Evolutionary conservation across 768 basidiomycete species (phyloP), one percentile per base, ranked within the genome.

Genomic region (Collybiopsis confluens): DNA sequence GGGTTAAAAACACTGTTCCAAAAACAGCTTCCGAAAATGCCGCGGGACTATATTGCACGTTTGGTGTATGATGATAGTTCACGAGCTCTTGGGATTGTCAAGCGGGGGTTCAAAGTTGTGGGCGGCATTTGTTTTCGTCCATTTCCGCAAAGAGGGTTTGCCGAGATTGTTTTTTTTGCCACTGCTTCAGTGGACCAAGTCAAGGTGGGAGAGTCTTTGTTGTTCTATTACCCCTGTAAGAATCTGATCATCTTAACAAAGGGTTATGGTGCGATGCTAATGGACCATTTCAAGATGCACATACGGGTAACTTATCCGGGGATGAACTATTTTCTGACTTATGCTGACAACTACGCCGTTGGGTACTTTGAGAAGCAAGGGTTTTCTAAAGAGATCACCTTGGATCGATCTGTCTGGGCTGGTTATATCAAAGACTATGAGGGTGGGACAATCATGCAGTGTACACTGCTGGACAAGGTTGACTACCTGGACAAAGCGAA

Each of bases 351-450:
- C 68, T 99, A 92, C 65, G 97, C 97, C 16, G 94, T 98, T 36
- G 96, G 97, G 2, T 99, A 98, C 70, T 98, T 99, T 77, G 93
- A 93, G 68, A 99, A 98, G 67, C 97, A 98, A 73, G 97, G 97
- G 0, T 99, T 99, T 69, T 90, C 92, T 5, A 98, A 98, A 68
- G 95, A 98, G 54, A 96, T 99, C 57, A 88, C 89, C 0, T 79
- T 97, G n/a, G 87, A 88, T 56, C 81, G 95, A 41, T 83, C 89
- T 1, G 77, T 88, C 7, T 99, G 97, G 97, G 95, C 96, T 0
- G 97, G 95, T 10, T 98, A 99, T 68, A 98, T 99, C 83, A 99
- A 98, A 68, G 97, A 99, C 67, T 99, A 99, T 69, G 97, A 99
- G 68, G 96, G 96, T 37, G 95, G 92, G 16, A 99, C 96, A 42